phyloP scores from a whole-genome alignment of 495 filamentous ascomycete genomes.

The Penicillium macrosclerotiorum region DNA sequence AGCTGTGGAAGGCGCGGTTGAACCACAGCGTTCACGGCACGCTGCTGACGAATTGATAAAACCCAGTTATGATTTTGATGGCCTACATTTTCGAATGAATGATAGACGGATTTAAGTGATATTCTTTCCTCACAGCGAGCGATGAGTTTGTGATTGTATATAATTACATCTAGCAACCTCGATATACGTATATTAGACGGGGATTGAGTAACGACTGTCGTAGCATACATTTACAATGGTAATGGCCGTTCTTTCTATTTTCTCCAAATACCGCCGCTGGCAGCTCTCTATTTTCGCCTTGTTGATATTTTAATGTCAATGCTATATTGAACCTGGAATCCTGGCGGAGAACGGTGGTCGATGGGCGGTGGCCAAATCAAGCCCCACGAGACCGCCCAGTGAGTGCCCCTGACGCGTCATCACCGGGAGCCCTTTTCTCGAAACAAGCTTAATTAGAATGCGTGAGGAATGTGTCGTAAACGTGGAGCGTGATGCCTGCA shows the following conservation, averaged over 20 bases:
- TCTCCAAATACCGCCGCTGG: too few species aligned
- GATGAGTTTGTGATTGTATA: too few species aligned
- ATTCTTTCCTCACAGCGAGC: too few species aligned
- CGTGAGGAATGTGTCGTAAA: conserved; percentile 3
- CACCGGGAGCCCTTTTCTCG: background rate
- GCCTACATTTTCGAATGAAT: too few species aligned
- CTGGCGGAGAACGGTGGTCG: background rate
- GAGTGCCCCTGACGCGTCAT: conserved; percentile 8
- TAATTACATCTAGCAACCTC: too few species aligned
- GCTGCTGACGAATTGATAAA: conserved; percentile 18
- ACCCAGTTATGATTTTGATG: conserved; percentile 4
- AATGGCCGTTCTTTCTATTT: too few species aligned
- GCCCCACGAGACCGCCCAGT: background rate
- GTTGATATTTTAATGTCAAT: background rate
- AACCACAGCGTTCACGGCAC: conserved; percentile 27
- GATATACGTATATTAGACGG: too few species aligned
- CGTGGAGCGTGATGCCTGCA: conserved; percentile 1
- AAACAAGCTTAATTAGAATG: conserved; percentile 11
- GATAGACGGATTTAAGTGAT: too few species aligned
- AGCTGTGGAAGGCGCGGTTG: conserved; percentile 37
- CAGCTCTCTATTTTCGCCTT: too few species aligned
- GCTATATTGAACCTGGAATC: background rate
- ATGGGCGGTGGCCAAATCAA: conserved; percentile 5
- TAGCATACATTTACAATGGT: too few species aligned
- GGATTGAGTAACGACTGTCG: too few species aligned